A percentile compares a stretch with the other conserved stretches of the same genome.
Evolutionary conservation across 129 eudicot species (phyloP).

Genomic region (Calendula officinalis): DNA sequence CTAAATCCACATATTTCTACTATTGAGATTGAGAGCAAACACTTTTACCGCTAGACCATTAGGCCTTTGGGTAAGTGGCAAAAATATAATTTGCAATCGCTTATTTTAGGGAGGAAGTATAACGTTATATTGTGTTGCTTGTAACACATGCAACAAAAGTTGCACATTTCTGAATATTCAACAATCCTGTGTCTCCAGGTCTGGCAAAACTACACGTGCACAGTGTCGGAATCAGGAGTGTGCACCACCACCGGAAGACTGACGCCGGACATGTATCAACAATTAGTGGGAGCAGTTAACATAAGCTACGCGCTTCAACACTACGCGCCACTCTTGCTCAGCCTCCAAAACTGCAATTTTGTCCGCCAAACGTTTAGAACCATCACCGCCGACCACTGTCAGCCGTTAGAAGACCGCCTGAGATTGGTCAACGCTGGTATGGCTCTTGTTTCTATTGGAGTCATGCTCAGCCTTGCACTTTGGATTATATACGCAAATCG

Average conservation of each 20-base stretch:
- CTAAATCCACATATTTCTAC: too few species aligned
- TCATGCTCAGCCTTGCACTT: conserved; percentile 83
- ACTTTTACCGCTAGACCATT: too few species aligned
- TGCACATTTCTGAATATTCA: background rate
- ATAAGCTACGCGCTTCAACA: conserved; percentile 73
- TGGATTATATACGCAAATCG: conserved; percentile 87
- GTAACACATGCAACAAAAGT: background rate
- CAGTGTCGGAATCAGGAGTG: conserved; percentile 38
- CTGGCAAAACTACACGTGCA: conserved; percentile 81
- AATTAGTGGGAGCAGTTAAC: conserved; percentile 72
- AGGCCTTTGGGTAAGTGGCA: too few species aligned
- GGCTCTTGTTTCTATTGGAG: conserved; percentile 78
- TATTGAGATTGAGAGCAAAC: too few species aligned
- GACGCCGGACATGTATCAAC: conserved; percentile 71
- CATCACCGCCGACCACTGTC: conserved; percentile 60
- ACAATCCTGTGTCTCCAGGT: conserved; percentile 42
- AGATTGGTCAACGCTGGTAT: conserved; percentile 66
- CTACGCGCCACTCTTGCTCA: conserved; percentile 78
- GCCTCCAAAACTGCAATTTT: conserved; percentile 88
- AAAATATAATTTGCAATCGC: too few species aligned
- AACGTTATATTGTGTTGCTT: too few species aligned
- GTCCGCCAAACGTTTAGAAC: conserved; percentile 70
- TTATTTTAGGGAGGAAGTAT: too few species aligned
- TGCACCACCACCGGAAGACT: conserved; percentile 73
- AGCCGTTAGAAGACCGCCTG: conserved; percentile 63